These are phyloP conservation scores for Geotrichum macrosporum DNA, from an alignment of 1,139 yeast species.

Conservation along the genomic window DNA sequence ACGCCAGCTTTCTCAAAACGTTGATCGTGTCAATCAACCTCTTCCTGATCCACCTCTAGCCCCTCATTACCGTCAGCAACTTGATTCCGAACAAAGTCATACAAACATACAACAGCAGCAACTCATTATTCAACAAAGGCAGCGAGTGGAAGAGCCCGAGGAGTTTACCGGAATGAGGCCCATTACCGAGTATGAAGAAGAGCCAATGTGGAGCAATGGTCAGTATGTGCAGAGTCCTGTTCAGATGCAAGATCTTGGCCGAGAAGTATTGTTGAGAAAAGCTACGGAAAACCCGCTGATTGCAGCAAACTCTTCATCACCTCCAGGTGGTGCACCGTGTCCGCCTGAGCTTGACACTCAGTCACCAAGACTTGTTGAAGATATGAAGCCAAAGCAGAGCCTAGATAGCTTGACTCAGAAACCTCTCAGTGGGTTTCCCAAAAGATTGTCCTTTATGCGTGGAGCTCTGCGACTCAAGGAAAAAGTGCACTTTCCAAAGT, in stretches of 20 bases:
- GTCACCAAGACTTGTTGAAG: too few relatives aligned
- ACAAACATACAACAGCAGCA: too few relatives aligned
- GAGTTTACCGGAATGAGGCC: neutral
- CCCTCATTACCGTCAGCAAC: too few relatives aligned
- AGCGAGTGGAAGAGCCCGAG: neutral
- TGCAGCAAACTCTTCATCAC: too few relatives aligned
- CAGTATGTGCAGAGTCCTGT: neutral
- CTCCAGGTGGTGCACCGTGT: too few relatives aligned
- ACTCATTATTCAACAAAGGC: too few relatives aligned
- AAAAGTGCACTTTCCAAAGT: neutral
- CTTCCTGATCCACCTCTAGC: neutral
- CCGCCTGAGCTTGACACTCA: too few relatives aligned
- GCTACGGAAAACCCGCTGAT: too few relatives aligned
- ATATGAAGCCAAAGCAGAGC: neutral
- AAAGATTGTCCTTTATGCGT: slow-evolving; percentile 13
- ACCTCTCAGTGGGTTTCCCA: neutral
- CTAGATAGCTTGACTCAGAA: neutral
- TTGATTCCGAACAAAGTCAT: too few relatives aligned
- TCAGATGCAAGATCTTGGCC: neutral
- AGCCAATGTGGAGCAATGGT: neutral
- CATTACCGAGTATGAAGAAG: slow-evolving; percentile 1
- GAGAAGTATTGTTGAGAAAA: too few relatives aligned
- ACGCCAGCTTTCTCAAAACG: neutral
- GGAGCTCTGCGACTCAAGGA: slow-evolving; percentile 13
- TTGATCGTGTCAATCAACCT: neutral